Base-by-base conservation (phyloP, 306 rosid genomes). In the Castanea mollissima region DNA sequence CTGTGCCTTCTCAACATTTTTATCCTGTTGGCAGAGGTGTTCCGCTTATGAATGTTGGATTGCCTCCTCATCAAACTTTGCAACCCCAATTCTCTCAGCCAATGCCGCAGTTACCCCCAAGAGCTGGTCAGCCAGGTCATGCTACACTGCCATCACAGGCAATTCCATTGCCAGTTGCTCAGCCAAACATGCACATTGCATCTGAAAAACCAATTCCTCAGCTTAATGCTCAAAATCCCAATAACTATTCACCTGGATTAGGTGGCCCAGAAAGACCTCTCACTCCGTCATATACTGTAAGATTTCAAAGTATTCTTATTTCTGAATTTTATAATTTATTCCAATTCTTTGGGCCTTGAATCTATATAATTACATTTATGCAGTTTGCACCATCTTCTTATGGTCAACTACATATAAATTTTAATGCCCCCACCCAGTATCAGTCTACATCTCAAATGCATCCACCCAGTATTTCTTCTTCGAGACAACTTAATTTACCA, bases 241-340 rank as follows among this genome's bases (percentile, higher is more conserved):
- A 88, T 83, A 90, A 86, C 2, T 88, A 88, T 59, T 58, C 88
- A 79, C 87, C 93, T 51, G 84, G 88, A 69, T 78, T 91, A 71
- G 92, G 83, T 86, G 94, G 90, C 81, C 87, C 88, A 0, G 97
- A 86, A 74, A 69, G 89, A 57, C 79, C 96, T 32, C 82, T 86
- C 75, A 83, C 96, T 64, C 81, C 96, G 14, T 85, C 97, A 7
- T 92, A 90, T 83, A 88, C 81, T 84, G 98, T 94, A 88, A 88
- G 87, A 57, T 84, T 83, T 38, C 18, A 58, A 69, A 44, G 34
- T 79, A 70, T 83, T 32, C 35, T 62, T 57, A 25, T 71, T 57
- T n/a, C 60, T 58, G 58, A 27, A 49, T 31, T 4, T 52, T 20
- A 21, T 54, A 49, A 52, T 78, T 73, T 35, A 46, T 63, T 73